A percentile compares a stretch with the other conserved stretches of the same genome.
These are phyloP conservation scores for Dendrobium catenatum DNA, from an alignment of 106 monocot species.

Conservation along the genomic window DNA sequence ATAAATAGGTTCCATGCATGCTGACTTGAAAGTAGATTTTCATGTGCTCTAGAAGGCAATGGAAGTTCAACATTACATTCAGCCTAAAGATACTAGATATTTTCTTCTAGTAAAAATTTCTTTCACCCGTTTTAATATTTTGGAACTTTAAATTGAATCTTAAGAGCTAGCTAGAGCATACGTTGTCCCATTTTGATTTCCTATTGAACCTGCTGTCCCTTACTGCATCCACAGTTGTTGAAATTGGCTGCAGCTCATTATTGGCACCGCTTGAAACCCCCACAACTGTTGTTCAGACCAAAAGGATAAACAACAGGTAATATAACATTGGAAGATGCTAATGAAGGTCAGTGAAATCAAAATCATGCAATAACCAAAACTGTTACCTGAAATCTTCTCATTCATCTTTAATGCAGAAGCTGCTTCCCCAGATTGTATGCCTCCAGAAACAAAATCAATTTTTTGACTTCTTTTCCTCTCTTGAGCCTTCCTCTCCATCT, in stretches of 20 bases:
- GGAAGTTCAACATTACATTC: constrained; percentile 60
- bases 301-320: background rate
- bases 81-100: constrained; percentile 19
- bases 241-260: constrained; percentile 17
- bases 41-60: constrained; percentile 30
- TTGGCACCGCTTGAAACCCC: constrained; percentile 17
- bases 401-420: constrained; percentile 36
- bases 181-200: constrained; percentile 98
- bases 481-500: constrained; percentile 76
- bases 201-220: constrained; percentile 60
- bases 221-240: constrained; percentile 26
- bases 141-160: background rate
- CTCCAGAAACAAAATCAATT: constrained; percentile 78
- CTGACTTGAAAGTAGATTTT: constrained; percentile 29
- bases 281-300: constrained; percentile 8
- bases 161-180: constrained; percentile 8
- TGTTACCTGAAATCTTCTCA: constrained; percentile 38
- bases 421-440: constrained; percentile 37
- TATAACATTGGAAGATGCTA: background rate
- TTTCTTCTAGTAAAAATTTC: background rate
- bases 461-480: constrained; percentile 84
- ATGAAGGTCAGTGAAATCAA: no score
- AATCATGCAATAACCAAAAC: background rate
- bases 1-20: constrained; percentile 46
- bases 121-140: background rate